phyloP scores from a whole-genome alignment of 768 basidiomycete genomes.

The Tulasnella sp. region DNA sequence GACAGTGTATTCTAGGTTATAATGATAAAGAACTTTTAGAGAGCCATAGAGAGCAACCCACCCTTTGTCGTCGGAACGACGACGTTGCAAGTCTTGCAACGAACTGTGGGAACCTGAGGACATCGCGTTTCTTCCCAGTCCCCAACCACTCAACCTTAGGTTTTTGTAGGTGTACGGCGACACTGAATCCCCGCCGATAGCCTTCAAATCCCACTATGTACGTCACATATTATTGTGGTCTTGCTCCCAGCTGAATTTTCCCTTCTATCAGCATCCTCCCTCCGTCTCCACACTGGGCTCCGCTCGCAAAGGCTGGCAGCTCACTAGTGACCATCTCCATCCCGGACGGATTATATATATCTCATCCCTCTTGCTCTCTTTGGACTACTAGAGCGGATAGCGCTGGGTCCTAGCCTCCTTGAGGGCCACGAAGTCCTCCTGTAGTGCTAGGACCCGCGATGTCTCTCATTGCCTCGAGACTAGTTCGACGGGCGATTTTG shows the following conservation, averaged over 20 bases:
- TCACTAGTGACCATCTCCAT: neutral
- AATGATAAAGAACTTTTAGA: too few relatives aligned
- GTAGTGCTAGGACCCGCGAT: neutral
- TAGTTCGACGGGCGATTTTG: neutral
- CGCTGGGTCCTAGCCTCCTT: neutral
- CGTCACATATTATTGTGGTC: neutral
- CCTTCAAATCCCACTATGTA: neutral
- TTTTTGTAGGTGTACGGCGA: neutral
- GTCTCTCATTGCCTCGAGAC: neutral
- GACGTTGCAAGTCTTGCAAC: neutral
- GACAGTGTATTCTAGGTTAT: too few relatives aligned
- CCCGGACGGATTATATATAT: neutral
- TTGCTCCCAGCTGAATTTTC: neutral
- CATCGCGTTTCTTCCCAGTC: neutral
- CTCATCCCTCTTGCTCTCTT: neutral
- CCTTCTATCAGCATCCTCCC: neutral
- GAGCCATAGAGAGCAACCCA: too few relatives aligned
- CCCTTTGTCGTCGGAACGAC: too few relatives aligned
- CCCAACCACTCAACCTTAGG: neutral
- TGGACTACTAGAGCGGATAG: neutral
- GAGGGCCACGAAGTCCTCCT: neutral
- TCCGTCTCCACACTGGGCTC: neutral
- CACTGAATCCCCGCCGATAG: neutral
- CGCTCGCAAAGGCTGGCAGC: neutral
- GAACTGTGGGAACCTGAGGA: neutral